Percentiles rank a stretch among this genome's conserved stretches.
Evolutionary conservation across 768 basidiomycete species (phyloP).

Genomic region (Psilocybe tampanensis): DNA sequence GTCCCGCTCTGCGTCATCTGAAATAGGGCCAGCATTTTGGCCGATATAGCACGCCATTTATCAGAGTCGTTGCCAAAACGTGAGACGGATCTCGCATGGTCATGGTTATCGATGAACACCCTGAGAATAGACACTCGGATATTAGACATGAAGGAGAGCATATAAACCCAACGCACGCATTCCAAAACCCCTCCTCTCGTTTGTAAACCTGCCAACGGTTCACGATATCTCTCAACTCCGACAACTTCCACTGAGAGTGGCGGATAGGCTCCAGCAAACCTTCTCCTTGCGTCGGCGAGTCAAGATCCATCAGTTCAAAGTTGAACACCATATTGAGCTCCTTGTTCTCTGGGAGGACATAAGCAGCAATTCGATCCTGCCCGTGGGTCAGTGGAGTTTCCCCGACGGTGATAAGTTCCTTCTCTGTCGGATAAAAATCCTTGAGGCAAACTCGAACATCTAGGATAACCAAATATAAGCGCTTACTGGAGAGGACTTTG

Average conservation of each 20-base stretch:
- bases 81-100: slow-evolving; percentile 64
- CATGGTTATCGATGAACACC: slow-evolving; percentile 73
- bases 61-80: no score
- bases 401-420: slow-evolving; percentile 64
- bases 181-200: slow-evolving; percentile 67
- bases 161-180: slow-evolving; percentile 43
- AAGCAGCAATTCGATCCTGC: slow-evolving; percentile 50
- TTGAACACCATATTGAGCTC: slow-evolving; percentile 70
- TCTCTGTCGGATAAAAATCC: slow-evolving; percentile 31
- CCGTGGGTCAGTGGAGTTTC: slow-evolving; percentile 63
- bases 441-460: neutral
- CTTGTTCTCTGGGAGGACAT: slow-evolving; percentile 57
- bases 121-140: slow-evolving; percentile 26
- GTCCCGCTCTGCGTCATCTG: no score
- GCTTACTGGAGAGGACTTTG: slow-evolving; percentile 61
- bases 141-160: neutral
- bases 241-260: slow-evolving; percentile 50
- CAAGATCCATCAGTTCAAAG: slow-evolving; percentile 64
- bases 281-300: slow-evolving; percentile 39
- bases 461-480: slow-evolving; percentile 1
- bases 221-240: slow-evolving; percentile 50
- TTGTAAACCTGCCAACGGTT: slow-evolving; percentile 59
- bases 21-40: no score
- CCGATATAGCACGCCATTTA: no score
- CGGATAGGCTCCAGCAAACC: slow-evolving; percentile 39